A percentile compares a stretch with the other conserved stretches of the same genome.
Conservation (phyloP, 106 monocot genomes). For the Xerophyta viscosa region DNA sequence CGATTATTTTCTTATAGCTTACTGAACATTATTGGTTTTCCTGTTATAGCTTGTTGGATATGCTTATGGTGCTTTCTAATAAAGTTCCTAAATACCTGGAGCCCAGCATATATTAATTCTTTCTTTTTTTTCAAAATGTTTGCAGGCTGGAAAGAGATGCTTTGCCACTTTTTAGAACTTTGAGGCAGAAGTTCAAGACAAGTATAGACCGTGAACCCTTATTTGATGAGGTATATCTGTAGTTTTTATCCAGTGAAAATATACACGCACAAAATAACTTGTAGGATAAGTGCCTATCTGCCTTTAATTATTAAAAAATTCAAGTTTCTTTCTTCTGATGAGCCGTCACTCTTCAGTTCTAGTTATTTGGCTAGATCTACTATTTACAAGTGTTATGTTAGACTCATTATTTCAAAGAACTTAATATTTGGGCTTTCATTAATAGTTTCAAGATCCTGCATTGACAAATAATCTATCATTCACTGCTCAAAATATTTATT, state of each 20-base stretch:
- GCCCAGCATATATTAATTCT: background rate
- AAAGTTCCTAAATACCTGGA: background rate
- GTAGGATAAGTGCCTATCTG: no score
- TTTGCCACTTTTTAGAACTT: slow-evolving; percentile 75
- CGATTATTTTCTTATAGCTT: slow-evolving; percentile 23
- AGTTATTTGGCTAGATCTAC: no score
- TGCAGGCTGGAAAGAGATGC: slow-evolving; percentile 90
- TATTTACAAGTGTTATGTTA: background rate
- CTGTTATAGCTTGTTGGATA: no score
- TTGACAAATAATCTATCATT: background rate
- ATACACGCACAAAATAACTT: no score
- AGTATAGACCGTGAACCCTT: slow-evolving; percentile 68
- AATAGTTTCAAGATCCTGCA: background rate
- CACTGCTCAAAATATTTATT: no score
- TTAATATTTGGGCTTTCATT: no score
- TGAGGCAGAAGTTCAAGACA: slow-evolving; percentile 78
- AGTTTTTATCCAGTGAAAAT: background rate
- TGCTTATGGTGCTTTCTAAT: no score
- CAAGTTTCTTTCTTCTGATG: no score
- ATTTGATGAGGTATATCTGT: slow-evolving; percentile 76
- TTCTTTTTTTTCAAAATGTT: background rate
- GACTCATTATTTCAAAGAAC: background rate
- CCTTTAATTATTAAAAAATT: no score
- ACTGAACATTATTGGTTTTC: no score
- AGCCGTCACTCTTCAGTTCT: no score